phyloP scores from a whole-genome alignment of 2,329 filamentous ascomycete genomes.

The Venturia oleaginea region DNA sequence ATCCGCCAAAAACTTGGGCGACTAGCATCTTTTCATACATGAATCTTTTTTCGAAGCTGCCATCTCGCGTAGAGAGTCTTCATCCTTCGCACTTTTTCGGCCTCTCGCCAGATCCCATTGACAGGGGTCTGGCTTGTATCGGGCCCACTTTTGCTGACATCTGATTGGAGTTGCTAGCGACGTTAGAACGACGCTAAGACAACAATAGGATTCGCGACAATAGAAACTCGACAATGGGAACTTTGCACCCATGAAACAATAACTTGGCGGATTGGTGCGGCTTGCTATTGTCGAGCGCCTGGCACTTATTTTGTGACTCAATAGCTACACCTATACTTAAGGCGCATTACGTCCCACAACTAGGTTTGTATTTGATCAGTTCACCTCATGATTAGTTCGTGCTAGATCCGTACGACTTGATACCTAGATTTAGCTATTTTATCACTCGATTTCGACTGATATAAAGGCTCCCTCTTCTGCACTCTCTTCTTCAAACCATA shows the following conservation, averaged over 20 bases:
- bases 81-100: neutral
- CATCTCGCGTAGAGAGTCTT: no score
- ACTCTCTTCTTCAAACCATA: neutral
- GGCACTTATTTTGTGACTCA: neutral
- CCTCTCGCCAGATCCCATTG: neutral
- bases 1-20: neutral
- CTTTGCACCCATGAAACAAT: neutral
- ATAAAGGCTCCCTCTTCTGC: neutral
- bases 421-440: no score
- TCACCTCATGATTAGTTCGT: no score
- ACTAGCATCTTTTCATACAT: neutral
- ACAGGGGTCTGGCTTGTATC: neutral
- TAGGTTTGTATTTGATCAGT: no score
- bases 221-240: constrained; percentile 1
- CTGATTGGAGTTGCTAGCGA: neutral
- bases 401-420: no score
- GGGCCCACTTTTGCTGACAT: neutral
- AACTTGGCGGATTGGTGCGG: neutral
- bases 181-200: neutral
- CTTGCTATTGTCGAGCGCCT: neutral
- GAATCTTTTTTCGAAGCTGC: no score
- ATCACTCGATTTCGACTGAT: no score
- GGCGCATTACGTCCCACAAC: no score
- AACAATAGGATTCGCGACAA: constrained; percentile 4
- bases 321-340: no score